Base-by-base conservation (phyloP, 169 alveolate species). In the Sarcocystis neurona region DNA sequence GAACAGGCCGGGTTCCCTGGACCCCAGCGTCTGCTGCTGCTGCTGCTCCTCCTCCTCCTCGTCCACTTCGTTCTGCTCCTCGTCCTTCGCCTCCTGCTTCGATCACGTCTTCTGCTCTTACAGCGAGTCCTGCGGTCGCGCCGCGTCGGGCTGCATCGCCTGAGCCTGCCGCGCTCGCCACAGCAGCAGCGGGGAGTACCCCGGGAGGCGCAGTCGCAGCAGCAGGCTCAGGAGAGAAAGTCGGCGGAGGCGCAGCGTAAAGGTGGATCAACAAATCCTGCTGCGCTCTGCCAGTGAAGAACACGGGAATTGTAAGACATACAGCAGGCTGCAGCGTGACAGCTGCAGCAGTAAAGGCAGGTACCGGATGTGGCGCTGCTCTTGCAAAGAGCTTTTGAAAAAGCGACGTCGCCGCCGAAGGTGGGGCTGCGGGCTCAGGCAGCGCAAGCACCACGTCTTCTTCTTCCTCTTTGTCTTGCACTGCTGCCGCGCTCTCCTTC, bases 161-260 rank as follows among this genome's bases (percentile, higher is more conserved):
- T 15, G 60, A 48, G 44, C 75, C 75, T 15, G 75, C 43, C 41
- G 39, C 75, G 20, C 32, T n/a, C 32, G 27, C 32, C 27, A 6
- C n/a, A n/a, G n/a, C n/a, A 43, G 43, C 20, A 30, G 44, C 79
- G 79, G 46, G 15, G 43, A 34, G 43, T 34, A 32, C 46, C 79
- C 48, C 27, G 47, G 12, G 66, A 53, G 23, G 30, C 30, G n/a
- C 47, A 39, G 79, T 63, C n/a, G 66, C 66, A 53, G 23, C 23
- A 53, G 66, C 12, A 23, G 23, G 30, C 66, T 53, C 23, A 12
- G 56, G 56, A n/a, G 37, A 1, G 47, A 39, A 43, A 39, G 58
- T 72, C 18, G 82, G 82, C 37, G 82, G 82, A n/a, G 82, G 82
- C 2, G 82, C 82, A 0, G 82, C 82, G 82, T 72, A 72, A 53